A percentile compares a stretch with the other conserved stretches of the same genome.
These are phyloP conservation scores for Elsinoe necatrix DNA, from an alignment of 2,329 filamentous ascomycete species.

Conservation along the genomic window DNA sequence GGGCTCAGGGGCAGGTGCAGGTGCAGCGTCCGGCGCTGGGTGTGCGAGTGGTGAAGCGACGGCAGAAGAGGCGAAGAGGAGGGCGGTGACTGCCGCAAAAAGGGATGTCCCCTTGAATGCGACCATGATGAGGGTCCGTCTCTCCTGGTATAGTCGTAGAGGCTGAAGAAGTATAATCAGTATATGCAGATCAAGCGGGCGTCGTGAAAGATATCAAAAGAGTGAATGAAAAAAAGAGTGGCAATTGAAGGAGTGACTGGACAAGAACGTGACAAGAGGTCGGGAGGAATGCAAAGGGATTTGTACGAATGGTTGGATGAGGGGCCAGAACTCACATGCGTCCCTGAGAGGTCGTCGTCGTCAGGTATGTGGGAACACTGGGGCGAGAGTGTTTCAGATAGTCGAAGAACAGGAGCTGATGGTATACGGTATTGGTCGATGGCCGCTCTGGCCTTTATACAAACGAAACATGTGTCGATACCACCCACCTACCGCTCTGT, in stretches of 20 bases:
- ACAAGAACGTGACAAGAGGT: neutral
- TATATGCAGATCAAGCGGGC: neutral
- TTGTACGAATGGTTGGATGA: constrained; percentile 5
- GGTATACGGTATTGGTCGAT: constrained; percentile 10
- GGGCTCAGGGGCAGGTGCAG: neutral
- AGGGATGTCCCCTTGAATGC: constrained; percentile 11
- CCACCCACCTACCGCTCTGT: neutral
- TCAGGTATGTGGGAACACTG: constrained; percentile 1
- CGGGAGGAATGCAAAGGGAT: constrained; percentile 2
- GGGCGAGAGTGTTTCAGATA: constrained; percentile 12
- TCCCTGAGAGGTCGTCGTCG: constrained; percentile 5
- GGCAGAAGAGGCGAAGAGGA: constrained; percentile 11
- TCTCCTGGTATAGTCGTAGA: neutral
- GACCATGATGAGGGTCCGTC: constrained; percentile 2
- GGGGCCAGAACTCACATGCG: neutral
- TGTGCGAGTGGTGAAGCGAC: constrained; percentile 8
- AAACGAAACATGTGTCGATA: neutral
- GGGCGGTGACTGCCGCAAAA: neutral
- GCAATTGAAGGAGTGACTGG: constrained; percentile 5
- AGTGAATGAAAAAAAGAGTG: constrained; percentile 12
- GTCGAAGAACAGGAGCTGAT: neutral
- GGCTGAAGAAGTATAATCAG: neutral
- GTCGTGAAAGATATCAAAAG: neutral
- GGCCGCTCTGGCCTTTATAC: constrained; percentile 11
- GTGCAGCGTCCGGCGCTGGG: constrained; percentile 12